These are phyloP conservation scores for Solanum megistacrolobum DNA, from an alignment of 257 asterid genomes.

Conservation along the genomic window DNA sequence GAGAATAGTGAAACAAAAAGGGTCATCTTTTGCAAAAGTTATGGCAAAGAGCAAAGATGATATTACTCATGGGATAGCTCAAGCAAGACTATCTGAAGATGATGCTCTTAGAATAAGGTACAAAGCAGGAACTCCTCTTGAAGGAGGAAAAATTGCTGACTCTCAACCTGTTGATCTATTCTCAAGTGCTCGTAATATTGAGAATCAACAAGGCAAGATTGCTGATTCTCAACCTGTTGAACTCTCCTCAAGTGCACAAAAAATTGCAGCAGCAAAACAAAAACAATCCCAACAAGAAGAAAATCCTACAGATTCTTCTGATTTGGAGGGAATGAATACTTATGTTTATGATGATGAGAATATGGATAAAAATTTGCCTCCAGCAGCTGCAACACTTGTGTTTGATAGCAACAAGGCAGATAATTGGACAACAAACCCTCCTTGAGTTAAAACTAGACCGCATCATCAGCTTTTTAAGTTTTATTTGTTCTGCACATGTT, in stretches of 20 bases:
- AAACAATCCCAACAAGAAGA: neutral
- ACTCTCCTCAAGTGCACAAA: constrained; percentile 11
- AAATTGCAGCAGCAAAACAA: neutral
- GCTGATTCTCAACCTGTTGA: constrained; percentile 11
- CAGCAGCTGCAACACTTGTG: neutral
- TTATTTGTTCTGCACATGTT: neutral
- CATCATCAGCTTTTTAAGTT: neutral
- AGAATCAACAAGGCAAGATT: neutral
- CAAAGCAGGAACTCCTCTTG: constrained; percentile 35
- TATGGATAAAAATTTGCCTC: neutral
- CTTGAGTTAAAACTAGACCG: neutral
- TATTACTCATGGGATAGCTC: constrained; percentile 21
- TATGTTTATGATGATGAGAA: neutral
- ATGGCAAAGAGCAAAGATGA: constrained; percentile 45
- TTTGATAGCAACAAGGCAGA: neutral
- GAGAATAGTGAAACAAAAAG: neutral
- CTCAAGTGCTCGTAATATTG: constrained; percentile 19
- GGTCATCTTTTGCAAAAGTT: neutral
- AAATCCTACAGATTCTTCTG: neutral
- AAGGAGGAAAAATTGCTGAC: constrained; percentile 34
- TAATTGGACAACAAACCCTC: neutral
- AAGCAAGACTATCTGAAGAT: constrained; percentile 43
- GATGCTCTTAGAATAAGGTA: constrained; percentile 32
- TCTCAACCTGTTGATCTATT: constrained; percentile 28
- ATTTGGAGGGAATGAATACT: neutral